Evolutionary conservation across 345 rosid species (phyloP), one percentile per base, ranked within the genome.

Genomic region (Arabis alpina): DNA sequence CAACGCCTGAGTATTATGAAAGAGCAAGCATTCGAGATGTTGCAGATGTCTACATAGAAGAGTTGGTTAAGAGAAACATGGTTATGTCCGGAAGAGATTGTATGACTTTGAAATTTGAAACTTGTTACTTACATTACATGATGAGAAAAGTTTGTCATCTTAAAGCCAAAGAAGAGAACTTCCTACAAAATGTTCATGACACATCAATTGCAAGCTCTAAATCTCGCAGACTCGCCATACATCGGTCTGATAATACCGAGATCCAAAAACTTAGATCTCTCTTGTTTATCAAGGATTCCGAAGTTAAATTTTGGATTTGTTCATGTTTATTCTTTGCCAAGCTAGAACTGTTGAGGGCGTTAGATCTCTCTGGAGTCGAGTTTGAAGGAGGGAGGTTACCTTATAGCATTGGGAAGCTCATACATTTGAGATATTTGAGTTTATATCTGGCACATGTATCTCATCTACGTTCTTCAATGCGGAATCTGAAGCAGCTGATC

Each of bases 371-470:
- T 10, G 30, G 52, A 8, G 57, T 42, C 12, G 6, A 10, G 3
- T 2, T 40, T 6, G 0, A 2, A 1, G 39, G 13, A 25, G 75
- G 74, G 3, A 72, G 37, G 15, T n/a, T 82, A 13, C 80, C 74
- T 0, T 47, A 55, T 48, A 70, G 8, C 12, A 65, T 80, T 4
- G 80, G 86, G 0, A 52, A 61, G 3, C 77, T 86, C 49, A 73
- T 80, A 11, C 84, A 77, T 25, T 62, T 77, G 59, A 77, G 64
- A 77, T 77, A 64, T 27, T 16, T 77, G 50, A 71, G 80, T 6
- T 50, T 76, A 36, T 1, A 15, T 0, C 0, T 2, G 8, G 49
- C 62, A 2, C 0, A 1, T 11, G 45, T 76, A 36, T 2, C 39
- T 19, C 53, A 43, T 48, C 37, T 73, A 57, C 77, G 77, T 19